A percentile compares a stretch with the other conserved stretches of the same genome.
phyloP scores from a whole-genome alignment of 2,329 filamentous ascomycete species.

The Scedosporium apiospermum region DNA sequence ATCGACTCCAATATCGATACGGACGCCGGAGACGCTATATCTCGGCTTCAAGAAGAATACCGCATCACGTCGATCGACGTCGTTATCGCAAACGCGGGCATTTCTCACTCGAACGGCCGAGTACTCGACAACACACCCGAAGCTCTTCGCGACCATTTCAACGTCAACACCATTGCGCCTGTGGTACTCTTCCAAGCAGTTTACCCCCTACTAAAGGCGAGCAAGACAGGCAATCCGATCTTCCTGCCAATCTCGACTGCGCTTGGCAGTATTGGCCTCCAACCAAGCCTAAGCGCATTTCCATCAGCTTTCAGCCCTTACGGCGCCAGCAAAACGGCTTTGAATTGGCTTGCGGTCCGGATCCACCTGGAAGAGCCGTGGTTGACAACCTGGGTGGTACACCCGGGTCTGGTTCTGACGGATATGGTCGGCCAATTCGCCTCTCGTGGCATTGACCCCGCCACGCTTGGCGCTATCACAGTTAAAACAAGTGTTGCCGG shows the following conservation, averaged over 20 bases:
- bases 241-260: conserved; percentile 17
- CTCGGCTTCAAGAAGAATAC: conserved; percentile 17
- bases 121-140: conserved; percentile 22
- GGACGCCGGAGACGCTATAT: conserved; percentile 23
- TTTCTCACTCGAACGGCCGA: conserved; percentile 20
- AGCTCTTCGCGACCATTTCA: conserved; percentile 26
- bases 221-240: conserved; percentile 12
- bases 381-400: conserved; percentile 12
- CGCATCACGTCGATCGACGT: conserved; percentile 35
- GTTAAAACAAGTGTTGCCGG: not conserved
- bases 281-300: conserved; percentile 10
- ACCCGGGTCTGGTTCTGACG: conserved; percentile 9
- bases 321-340: conserved; percentile 12
- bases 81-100: conserved; percentile 43
- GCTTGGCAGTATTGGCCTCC: conserved; percentile 14
- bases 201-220: conserved; percentile 15
- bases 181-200: conserved; percentile 14
- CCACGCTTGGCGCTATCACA: not conserved
- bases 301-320: conserved; percentile 7
- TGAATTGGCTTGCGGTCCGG: conserved; percentile 12
- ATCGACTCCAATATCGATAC: conserved; percentile 26
- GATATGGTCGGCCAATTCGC: not conserved
- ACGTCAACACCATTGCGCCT: conserved; percentile 23
- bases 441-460: not conserved
- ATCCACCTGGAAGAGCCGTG: conserved; percentile 16